phyloP scores from a whole-genome alignment of 2,329 filamentous ascomycete genomes.

The Calonectria ilicicola region DNA sequence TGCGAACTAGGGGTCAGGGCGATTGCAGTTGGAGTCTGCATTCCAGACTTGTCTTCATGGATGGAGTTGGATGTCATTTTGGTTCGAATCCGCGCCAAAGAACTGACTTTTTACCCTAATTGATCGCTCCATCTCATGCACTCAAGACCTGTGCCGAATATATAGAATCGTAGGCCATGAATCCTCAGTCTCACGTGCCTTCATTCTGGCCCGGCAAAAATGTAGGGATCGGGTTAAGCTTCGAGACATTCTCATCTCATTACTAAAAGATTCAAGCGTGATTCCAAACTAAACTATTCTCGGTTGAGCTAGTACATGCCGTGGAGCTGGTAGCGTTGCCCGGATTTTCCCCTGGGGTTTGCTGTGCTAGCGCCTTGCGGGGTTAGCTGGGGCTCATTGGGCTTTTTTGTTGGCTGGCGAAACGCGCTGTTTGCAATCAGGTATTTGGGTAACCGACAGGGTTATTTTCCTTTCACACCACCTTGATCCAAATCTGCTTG shows the following conservation, averaged over 20 bases:
- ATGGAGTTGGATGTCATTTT: background rate
- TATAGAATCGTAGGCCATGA: background rate
- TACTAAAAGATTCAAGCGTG: background rate
- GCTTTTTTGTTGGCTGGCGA: background rate
- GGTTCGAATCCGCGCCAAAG: background rate
- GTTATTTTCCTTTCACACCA: background rate
- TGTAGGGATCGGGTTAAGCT: constrained; percentile 1
- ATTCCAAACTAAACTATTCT: background rate
- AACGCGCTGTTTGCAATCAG: background rate
- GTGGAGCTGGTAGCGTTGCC: background rate
- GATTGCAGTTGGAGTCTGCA: background rate
- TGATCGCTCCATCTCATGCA: background rate
- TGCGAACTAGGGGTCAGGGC: background rate
- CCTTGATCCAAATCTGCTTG: background rate
- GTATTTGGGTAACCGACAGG: background rate
- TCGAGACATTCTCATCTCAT: background rate
- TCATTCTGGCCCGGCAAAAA: background rate
- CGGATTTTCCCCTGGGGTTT: background rate
- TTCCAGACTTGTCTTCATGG: background rate
- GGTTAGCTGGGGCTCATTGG: background rate
- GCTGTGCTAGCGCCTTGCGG: background rate
- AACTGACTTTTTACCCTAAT: background rate
- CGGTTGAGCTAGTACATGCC: background rate
- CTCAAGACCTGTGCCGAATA: background rate
- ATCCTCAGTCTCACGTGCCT: background rate